phyloP scores from a whole-genome alignment of 2,329 filamentous ascomycete genomes.

The Colletotrichum aenigma region DNA sequence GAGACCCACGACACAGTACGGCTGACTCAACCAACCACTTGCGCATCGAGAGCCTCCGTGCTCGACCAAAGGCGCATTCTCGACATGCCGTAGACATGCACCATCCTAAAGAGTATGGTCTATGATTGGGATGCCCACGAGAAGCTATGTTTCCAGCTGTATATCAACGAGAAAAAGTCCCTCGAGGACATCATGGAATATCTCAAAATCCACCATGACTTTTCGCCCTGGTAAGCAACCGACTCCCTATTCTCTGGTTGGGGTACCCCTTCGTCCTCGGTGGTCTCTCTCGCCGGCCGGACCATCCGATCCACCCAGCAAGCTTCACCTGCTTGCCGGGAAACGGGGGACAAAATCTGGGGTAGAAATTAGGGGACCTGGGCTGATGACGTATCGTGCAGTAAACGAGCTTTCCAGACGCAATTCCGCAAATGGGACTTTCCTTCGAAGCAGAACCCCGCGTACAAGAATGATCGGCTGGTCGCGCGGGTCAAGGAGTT shows the following conservation, averaged over 20 bases:
- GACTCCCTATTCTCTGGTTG: background rate
- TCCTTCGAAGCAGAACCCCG: constrained; percentile 73
- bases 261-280: background rate
- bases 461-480: constrained; percentile 71
- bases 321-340: background rate
- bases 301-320: constrained; percentile 9
- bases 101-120: constrained; percentile 38
- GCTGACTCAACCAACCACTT: constrained; percentile 20
- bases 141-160: constrained; percentile 61
- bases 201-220: constrained; percentile 68
- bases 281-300: constrained; percentile 14
- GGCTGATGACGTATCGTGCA: constrained; percentile 34
- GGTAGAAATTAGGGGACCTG: background rate
- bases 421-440: constrained; percentile 83
- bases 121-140: constrained; percentile 52
- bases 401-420: constrained; percentile 77
- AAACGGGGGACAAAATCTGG: background rate
- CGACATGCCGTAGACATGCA: background rate
- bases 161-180: constrained; percentile 76
- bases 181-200: constrained; percentile 77
- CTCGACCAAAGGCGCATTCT: constrained; percentile 9
- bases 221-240: constrained; percentile 68
- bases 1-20: background rate
- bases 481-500: constrained; percentile 75
- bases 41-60: background rate